Evolutionary conservation across 441 rosid species (phyloP).

Genomic region (Geranium incanum): DNA sequence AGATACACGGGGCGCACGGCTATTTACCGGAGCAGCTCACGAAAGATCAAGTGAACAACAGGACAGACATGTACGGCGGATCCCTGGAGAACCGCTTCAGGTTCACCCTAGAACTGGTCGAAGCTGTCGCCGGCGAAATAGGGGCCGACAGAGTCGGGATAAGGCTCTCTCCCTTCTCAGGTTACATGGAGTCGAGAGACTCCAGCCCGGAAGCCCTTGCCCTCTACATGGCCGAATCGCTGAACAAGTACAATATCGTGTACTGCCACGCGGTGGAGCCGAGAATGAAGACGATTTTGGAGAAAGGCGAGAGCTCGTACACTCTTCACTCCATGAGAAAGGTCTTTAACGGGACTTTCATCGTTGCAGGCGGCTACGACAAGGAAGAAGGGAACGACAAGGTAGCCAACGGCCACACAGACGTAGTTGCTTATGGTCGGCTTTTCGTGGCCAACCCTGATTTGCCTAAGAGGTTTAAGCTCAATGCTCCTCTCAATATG

Average conservation of each 20-base stretch:
- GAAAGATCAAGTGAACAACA: constrained; percentile 24
- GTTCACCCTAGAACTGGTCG: constrained; percentile 21
- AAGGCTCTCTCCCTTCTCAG: constrained; percentile 42
- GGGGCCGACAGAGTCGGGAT: constrained; percentile 34
- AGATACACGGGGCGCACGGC: constrained; percentile 28
- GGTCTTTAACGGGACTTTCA: constrained; percentile 24
- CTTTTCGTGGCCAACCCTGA: constrained; percentile 27
- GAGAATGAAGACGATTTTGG: constrained; percentile 10
- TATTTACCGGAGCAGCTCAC: constrained; percentile 24
- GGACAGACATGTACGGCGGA: constrained; percentile 24
- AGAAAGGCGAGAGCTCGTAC: constrained; percentile 20
- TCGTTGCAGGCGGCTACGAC: constrained; percentile 23
- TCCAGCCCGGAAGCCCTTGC: constrained; percentile 40
- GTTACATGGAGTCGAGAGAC: constrained; percentile 36
- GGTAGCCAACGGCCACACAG: constrained; percentile 13
- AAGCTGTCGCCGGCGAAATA: constrained; percentile 36
- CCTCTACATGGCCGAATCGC: constrained; percentile 35
- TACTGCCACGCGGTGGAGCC: constrained; percentile 49
- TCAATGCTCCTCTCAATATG: constrained; percentile 20
- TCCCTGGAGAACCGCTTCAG: constrained; percentile 25
- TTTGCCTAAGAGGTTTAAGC: constrained; percentile 21
- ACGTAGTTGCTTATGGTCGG: constrained; percentile 22
- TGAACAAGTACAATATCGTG: constrained; percentile 37
- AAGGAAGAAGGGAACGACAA: constrained; percentile 20
- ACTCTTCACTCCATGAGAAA: constrained; percentile 28